Conservation (phyloP, 345 rosid genomes). For the Rhizophora apiculata region DNA sequence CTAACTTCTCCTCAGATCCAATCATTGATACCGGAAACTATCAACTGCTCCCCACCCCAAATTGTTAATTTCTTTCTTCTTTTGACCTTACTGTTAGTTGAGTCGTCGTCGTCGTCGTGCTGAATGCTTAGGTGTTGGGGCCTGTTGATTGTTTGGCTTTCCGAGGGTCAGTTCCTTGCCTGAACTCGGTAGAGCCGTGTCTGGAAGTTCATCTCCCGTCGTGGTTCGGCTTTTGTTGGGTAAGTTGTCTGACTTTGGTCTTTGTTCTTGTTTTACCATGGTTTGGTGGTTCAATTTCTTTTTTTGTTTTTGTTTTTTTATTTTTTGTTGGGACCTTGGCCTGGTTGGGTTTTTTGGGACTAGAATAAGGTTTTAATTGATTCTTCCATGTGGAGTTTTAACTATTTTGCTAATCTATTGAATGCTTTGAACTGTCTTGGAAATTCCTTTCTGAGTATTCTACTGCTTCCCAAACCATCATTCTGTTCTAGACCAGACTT, state of each 20-base stretch:
- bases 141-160: constrained; percentile 13
- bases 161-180: not conserved
- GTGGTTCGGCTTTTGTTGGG: constrained; percentile 47
- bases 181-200: constrained; percentile 35
- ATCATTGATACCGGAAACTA: constrained; percentile 21
- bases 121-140: constrained; percentile 15
- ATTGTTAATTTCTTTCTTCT: constrained; percentile 7
- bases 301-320: not conserved
- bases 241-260: constrained; percentile 24
- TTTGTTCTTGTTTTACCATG: not conserved
- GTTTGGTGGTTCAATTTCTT: not conserved
- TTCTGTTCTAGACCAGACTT: not conserved
- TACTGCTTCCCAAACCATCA: not conserved
- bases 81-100: constrained; percentile 13
- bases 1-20: constrained; percentile 39
- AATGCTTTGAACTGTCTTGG: not conserved
- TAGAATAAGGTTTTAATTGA: constrained; percentile 13
- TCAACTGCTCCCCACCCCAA: constrained; percentile 33
- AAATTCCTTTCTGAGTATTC: not conserved
- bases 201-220: constrained; percentile 34
- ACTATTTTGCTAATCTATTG: not conserved
- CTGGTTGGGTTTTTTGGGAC: not conserved
- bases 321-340: not conserved
- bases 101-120: not conserved
- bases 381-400: constrained; percentile 19